Percentiles rank a stretch among this genome's conserved stretches.
Conservation (phyloP, 1,284 basidiomycete genomes). For the Paramarasmius palmivorus region DNA sequence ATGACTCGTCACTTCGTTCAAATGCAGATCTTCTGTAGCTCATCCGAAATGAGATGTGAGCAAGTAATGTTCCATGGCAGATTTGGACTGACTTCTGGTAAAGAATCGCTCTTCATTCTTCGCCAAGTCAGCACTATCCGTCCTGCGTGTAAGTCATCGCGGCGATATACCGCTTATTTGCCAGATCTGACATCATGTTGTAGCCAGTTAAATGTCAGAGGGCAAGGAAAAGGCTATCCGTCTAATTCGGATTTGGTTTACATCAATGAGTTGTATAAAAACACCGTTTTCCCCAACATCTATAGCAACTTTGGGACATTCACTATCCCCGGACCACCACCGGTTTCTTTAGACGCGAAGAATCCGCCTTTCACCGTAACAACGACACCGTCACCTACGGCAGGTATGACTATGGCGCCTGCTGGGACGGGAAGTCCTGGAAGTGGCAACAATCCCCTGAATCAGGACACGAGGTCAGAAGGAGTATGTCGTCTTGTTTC, state of each 20-base stretch:
- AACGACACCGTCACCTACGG: conserved; percentile 7
- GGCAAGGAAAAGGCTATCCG: conserved; percentile 32
- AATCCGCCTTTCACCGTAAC: conserved; percentile 15
- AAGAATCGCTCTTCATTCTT: conserved; percentile 38
- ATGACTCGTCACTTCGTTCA: background rate
- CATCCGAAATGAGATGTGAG: conserved; percentile 39
- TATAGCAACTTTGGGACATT: conserved; percentile 35
- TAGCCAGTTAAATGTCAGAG: conserved; percentile 36
- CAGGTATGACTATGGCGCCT: background rate
- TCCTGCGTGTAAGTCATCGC: conserved; percentile 36
- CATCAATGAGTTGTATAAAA: conserved; percentile 34
- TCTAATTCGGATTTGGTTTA: conserved; percentile 31
- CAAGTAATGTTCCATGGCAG: background rate
- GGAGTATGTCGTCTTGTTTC: conserved; percentile 1
- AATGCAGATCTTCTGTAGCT: conserved; percentile 23
- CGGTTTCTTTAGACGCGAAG: conserved; percentile 28
- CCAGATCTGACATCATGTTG: conserved; percentile 8
- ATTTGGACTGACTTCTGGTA: background rate
- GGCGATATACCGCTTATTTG: background rate
- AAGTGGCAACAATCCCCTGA: background rate
- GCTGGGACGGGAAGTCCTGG: background rate
- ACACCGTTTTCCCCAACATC: conserved; percentile 35
- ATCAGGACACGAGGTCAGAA: background rate
- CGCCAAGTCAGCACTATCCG: conserved; percentile 37
- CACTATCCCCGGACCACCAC: conserved; percentile 34